Evolutionary conservation across 140 eudicot genomes (phyloP).

Genomic region (Artemisia princeps): DNA sequence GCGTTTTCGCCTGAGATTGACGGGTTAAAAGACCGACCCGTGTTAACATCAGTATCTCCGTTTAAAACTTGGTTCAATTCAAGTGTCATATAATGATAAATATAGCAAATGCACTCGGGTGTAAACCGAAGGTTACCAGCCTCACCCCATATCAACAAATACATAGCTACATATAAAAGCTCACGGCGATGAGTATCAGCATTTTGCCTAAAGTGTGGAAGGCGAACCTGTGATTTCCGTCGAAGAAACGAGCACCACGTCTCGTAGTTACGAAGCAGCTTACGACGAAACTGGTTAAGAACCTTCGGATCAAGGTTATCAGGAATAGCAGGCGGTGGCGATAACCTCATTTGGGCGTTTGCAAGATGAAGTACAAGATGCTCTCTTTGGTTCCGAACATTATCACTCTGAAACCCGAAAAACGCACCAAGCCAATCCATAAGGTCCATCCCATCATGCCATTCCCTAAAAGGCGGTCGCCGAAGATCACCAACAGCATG

Average conservation of each 20-base stretch:
- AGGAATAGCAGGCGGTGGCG: slow-evolving; percentile 53
- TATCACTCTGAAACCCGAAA: slow-evolving; percentile 82
- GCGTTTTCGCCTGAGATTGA: slow-evolving; percentile 48
- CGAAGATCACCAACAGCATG: slow-evolving; percentile 73
- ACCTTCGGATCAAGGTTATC: slow-evolving; percentile 60
- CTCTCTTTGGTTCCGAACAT: slow-evolving; percentile 78
- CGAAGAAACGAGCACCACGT: slow-evolving; percentile 72
- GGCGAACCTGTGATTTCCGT: slow-evolving; percentile 48
- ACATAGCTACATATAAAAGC: slow-evolving; percentile 64
- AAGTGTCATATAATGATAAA: slow-evolving; percentile 68
- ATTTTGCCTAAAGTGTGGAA: slow-evolving; percentile 38
- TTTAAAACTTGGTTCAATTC: slow-evolving; percentile 66
- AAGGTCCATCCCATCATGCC: slow-evolving; percentile 67
- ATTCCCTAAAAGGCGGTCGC: slow-evolving; percentile 58
- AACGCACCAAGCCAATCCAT: slow-evolving; percentile 82
- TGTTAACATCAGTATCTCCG: slow-evolving; percentile 43
- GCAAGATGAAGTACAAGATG: slow-evolving; percentile 86
- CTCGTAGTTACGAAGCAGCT: slow-evolving; percentile 59
- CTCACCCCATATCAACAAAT: slow-evolving; percentile 80
- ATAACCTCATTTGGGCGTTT: slow-evolving; percentile 82
- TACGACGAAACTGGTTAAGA: slow-evolving; percentile 58
- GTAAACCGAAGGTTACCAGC: slow-evolving; percentile 71
- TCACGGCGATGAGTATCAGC: slow-evolving; percentile 63
- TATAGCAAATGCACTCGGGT: slow-evolving; percentile 77
- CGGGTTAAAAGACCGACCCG: slow-evolving; percentile 57